Percentiles rank a stretch among this genome's conserved stretches.
Evolutionary conservation across 2,329 filamentous ascomycete species (phyloP).

Genomic region (Lasiodiplodia sp.): DNA sequence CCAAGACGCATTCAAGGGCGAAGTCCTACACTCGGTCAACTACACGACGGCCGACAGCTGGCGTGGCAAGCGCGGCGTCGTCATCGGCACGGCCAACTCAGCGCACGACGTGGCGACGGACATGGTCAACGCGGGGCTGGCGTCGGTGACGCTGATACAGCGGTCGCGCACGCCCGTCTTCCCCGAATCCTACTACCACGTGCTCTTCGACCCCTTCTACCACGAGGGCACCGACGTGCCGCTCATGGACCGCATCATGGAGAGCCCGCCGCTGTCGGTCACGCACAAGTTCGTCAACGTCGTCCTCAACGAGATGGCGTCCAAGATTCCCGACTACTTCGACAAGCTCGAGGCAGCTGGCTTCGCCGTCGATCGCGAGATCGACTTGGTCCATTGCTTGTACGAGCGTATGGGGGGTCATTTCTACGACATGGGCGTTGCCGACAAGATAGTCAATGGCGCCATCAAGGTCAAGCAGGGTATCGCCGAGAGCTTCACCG

Average conservation of each 20-base stretch:
- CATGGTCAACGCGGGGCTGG: slow-evolving; percentile 52
- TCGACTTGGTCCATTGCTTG: slow-evolving; percentile 44
- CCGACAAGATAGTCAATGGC: slow-evolving; percentile 51
- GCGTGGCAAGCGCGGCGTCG: slow-evolving; percentile 53
- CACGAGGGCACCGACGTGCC: slow-evolving; percentile 40
- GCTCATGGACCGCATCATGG: slow-evolving; percentile 36
- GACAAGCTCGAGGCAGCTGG: slow-evolving; percentile 52
- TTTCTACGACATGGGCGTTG: slow-evolving; percentile 57
- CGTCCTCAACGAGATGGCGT: slow-evolving; percentile 37
- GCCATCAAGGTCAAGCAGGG: slow-evolving; percentile 55
- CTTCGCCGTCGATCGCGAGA: slow-evolving; percentile 51
- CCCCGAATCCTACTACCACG: slow-evolving; percentile 34
- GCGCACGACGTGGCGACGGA: slow-evolving; percentile 59
- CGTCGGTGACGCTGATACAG: slow-evolving; percentile 57
- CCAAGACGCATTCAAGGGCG: slow-evolving; percentile 41
- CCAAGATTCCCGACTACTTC: slow-evolving; percentile 46
- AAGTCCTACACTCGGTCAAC: slow-evolving; percentile 44
- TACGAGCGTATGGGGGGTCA: slow-evolving; percentile 55
- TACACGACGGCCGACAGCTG: slow-evolving; percentile 45
- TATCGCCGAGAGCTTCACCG: slow-evolving; percentile 46
- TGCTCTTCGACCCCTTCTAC: slow-evolving; percentile 22
- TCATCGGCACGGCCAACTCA: slow-evolving; percentile 58
- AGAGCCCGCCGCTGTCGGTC: slow-evolving; percentile 1
- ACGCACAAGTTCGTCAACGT: slow-evolving; percentile 37
- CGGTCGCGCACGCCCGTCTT: slow-evolving; percentile 51